phyloP scores from a whole-genome alignment of 1,139 yeast genomes.

The Geotrichum europaeum region DNA sequence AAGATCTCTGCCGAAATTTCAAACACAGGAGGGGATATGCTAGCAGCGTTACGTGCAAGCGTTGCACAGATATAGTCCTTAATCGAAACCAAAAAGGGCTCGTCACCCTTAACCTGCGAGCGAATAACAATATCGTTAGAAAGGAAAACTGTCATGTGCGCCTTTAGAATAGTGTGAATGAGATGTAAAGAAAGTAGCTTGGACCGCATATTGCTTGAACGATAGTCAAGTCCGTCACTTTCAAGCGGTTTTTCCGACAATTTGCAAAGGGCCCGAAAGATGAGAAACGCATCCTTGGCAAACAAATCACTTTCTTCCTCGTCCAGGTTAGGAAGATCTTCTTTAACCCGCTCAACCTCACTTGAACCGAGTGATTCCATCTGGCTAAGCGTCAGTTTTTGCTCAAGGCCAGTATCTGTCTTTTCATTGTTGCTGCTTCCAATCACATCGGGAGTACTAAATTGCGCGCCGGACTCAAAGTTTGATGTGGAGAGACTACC shows the following conservation, averaged over 20 bases:
- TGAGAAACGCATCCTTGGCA: conserved; percentile 85
- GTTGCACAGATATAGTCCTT: conserved; percentile 80
- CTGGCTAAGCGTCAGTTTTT: conserved; percentile 25
- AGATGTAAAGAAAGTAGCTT: conserved; percentile 83
- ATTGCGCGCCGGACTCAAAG: conserved; percentile 1
- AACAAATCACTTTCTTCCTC: conserved; percentile 56
- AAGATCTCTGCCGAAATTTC: conserved; percentile 89
- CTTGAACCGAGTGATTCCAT: conserved; percentile 24
- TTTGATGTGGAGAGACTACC: conserved; percentile 5
- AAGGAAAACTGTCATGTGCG: conserved; percentile 77
- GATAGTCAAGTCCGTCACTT: conserved; percentile 66
- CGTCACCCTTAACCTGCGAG: conserved; percentile 53
- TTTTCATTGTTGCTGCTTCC: background rate
- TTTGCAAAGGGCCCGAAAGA: conserved; percentile 92
- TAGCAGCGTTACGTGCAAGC: conserved; percentile 87
- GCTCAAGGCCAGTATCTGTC: conserved; percentile 2
- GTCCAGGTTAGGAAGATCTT: conserved; percentile 26
- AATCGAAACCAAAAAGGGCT: conserved; percentile 69
- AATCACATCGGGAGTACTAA: background rate
- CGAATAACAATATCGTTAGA: conserved; percentile 57
- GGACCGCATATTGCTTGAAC: conserved; percentile 87
- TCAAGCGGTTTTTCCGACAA: conserved; percentile 79
- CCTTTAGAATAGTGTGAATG: conserved; percentile 76
- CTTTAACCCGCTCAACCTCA: conserved; percentile 22
- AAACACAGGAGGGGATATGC: conserved; percentile 85